Evolutionary conservation across 1,284 basidiomycete species (phyloP).

Genomic region (Austroboletus novae-zelandiae): DNA sequence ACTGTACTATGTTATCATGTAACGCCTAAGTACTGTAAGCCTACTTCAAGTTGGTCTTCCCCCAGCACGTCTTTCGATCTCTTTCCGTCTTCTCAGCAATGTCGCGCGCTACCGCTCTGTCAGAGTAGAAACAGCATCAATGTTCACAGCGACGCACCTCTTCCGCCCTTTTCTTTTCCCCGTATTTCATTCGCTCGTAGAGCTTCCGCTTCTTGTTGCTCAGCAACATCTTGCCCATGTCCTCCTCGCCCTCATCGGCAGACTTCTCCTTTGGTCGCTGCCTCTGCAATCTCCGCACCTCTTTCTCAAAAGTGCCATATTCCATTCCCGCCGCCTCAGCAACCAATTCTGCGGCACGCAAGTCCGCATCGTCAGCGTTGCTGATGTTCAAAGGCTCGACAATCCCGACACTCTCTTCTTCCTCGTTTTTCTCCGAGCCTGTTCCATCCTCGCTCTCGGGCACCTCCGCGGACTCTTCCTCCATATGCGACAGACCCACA

Average conservation of each 20-base stretch:
- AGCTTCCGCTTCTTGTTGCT: conserved; percentile 96
- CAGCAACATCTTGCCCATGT: conserved; percentile 99
- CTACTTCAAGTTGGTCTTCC: neutral
- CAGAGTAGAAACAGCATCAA: conserved; percentile 1
- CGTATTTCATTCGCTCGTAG: conserved; percentile 94
- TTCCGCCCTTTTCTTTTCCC: conserved; percentile 73
- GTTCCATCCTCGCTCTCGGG: conserved; percentile 43
- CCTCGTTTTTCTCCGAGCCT: conserved; percentile 34
- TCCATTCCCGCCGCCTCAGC: conserved; percentile 91
- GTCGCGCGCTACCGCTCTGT: conserved; percentile 48
- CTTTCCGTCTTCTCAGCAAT: conserved; percentile 59
- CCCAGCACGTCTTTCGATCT: conserved; percentile 45
- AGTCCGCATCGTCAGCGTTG: conserved; percentile 65
- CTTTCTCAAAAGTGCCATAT: conserved; percentile 79
- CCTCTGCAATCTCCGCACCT: conserved; percentile 69
- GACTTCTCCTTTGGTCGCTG: conserved; percentile 38
- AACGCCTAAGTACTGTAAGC: too few species aligned
- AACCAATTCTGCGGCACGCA: conserved; percentile 89
- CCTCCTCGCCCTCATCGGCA: conserved; percentile 58
- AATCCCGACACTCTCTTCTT: conserved; percentile 23
- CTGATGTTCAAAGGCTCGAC: conserved; percentile 44
- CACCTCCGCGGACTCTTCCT: conserved; percentile 34
- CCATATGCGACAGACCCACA: conserved; percentile 35
- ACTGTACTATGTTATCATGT: too few species aligned
- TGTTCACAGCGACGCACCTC: conserved; percentile 60